These are phyloP conservation scores for Phytophthora megakarya DNA, from an alignment of 352 stramenopile species.

Conservation along the genomic window DNA sequence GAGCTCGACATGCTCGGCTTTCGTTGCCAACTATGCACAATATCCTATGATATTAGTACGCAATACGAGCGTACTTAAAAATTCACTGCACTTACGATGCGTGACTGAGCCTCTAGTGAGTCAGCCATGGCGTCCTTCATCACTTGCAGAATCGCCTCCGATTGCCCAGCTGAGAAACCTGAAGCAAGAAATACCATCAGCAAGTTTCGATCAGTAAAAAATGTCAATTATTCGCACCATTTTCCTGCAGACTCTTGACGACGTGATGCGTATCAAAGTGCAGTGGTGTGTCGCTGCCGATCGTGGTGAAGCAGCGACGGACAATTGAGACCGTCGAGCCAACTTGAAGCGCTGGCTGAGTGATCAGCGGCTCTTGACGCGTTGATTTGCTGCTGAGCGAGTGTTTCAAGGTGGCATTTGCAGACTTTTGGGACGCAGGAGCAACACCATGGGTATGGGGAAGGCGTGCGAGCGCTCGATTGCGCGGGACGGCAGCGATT, in stretches of 20 bases:
- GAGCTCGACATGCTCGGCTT: slow-evolving; percentile 86
- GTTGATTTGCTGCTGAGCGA: slow-evolving; percentile 1
- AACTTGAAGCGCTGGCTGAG: slow-evolving; percentile 21
- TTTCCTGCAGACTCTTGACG: slow-evolving; percentile 71
- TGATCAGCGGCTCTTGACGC: not conserved
- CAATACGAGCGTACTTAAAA: not conserved
- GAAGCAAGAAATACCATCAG: slow-evolving; percentile 7
- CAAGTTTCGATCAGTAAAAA: not conserved
- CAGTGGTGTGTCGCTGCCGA: slow-evolving; percentile 26
- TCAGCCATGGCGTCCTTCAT: slow-evolving; percentile 86
- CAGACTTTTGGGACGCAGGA: not conserved
- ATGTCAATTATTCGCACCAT: slow-evolving; percentile 49
- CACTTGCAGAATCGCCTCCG: slow-evolving; percentile 80
- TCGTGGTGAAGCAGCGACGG: slow-evolving; percentile 27
- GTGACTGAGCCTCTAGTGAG: slow-evolving; percentile 70
- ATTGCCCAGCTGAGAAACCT: slow-evolving; percentile 75
- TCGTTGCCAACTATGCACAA: slow-evolving; percentile 89
- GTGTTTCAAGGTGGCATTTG: not conserved
- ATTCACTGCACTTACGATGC: slow-evolving; percentile 55
- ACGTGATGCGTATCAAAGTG: slow-evolving; percentile 70
- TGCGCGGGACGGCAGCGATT: slow-evolving; percentile 2
- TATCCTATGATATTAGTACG: not conserved
- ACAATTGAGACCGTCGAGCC: slow-evolving; percentile 2
- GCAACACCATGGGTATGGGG: slow-evolving; percentile 8
- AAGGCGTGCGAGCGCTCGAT: slow-evolving; percentile 13